phyloP scores from a whole-genome alignment of 371 early-diverging fungal genomes.

The Blastocladiella emersonii region DNA sequence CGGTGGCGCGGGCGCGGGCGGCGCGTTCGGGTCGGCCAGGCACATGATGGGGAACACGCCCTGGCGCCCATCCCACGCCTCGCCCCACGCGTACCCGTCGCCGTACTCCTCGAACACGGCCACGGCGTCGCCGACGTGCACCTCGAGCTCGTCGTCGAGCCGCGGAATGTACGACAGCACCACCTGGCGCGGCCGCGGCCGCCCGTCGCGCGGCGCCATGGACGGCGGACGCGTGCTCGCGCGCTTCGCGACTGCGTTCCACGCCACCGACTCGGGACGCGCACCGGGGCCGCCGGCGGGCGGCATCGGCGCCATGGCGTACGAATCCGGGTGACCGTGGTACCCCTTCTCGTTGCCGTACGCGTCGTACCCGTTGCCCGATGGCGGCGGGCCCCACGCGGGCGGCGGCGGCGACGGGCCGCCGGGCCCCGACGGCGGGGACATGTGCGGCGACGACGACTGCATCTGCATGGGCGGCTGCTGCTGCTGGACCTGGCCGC shows the following conservation, averaged over 20 bases:
- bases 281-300: background rate
- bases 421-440: too few relatives aligned
- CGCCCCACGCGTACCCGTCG: background rate
- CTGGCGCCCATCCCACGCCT: background rate
- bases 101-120: background rate
- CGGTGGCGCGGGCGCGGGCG: background rate
- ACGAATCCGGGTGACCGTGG: too few relatives aligned
- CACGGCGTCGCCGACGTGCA: background rate
- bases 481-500: too few relatives aligned
- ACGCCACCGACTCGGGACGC: background rate
- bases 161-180: background rate
- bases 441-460: too few relatives aligned
- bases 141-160: constrained; percentile 1
- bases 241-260: background rate
- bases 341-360: too few relatives aligned
- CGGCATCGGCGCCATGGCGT: background rate
- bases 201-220: background rate
- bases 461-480: too few relatives aligned
- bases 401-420: too few relatives aligned
- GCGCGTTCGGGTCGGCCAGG: background rate
- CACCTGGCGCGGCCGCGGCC: background rate
- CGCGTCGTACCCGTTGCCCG: background rate
- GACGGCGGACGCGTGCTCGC: background rate
- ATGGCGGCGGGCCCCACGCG: too few relatives aligned
- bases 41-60: constrained; percentile 3